Percentiles rank a stretch among this genome's conserved stretches.
Evolutionary conservation across 345 rosid species (phyloP).

Genomic region (Rubroshorea leprosula): DNA sequence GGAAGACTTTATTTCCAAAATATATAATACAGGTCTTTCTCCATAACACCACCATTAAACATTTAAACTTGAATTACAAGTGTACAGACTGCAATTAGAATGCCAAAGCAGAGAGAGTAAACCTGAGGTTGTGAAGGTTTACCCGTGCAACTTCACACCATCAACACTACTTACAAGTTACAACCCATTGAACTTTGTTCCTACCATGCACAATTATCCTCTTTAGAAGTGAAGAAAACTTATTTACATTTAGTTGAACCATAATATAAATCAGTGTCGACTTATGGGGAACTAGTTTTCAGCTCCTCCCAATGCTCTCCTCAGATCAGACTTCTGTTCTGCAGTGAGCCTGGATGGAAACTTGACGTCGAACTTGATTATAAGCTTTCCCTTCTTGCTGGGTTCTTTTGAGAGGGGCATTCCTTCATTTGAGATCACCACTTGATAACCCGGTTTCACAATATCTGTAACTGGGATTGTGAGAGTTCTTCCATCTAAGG

Average conservation of each 20-base stretch:
- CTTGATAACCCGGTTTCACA: slow-evolving; percentile 54
- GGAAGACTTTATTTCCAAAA: background rate
- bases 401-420: slow-evolving; percentile 68
- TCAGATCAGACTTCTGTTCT: slow-evolving; percentile 64
- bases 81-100: slow-evolving; percentile 18
- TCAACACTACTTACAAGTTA: slow-evolving; percentile 1
- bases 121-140: slow-evolving; percentile 10
- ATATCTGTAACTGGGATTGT: slow-evolving; percentile 43
- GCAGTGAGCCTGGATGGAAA: slow-evolving; percentile 50
- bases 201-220: slow-evolving; percentile 37
- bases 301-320: slow-evolving; percentile 47
- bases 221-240: slow-evolving; percentile 8
- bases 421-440: slow-evolving; percentile 57
- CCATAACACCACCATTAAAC: background rate
- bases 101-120: background rate
- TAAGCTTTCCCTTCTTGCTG: slow-evolving; percentile 51
- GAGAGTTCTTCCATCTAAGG: slow-evolving; percentile 62
- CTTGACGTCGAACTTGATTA: slow-evolving; percentile 43
- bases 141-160: background rate
- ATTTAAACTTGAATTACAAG: slow-evolving; percentile 13
- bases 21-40: slow-evolving; percentile 10
- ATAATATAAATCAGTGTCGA: slow-evolving; percentile 16
- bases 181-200: slow-evolving; percentile 17
- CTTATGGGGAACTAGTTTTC: slow-evolving; percentile 17
- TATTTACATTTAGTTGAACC: slow-evolving; percentile 41